A percentile compares a stretch with the other conserved stretches of the same genome.
Evolutionary conservation across 2,329 filamentous ascomycete genomes (phyloP).

Genomic region (Ophiostoma montium): DNA sequence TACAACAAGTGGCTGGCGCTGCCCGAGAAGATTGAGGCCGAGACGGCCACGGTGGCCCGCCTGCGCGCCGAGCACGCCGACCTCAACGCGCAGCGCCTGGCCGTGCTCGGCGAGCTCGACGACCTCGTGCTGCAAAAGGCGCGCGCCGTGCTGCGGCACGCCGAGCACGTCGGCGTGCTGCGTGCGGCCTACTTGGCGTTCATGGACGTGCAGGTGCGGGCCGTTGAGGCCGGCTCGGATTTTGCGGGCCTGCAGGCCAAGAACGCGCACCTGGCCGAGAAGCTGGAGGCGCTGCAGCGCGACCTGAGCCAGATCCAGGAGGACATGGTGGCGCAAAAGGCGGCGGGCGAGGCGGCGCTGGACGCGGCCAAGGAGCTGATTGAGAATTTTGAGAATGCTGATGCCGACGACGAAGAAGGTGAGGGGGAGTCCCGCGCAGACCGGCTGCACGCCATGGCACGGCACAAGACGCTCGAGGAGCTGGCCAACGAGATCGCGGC

Average conservation of each 20-base stretch:
- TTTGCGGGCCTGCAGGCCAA: conserved; percentile 51
- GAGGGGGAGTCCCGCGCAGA: conserved; percentile 25
- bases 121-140: conserved; percentile 40
- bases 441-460: conserved; percentile 29
- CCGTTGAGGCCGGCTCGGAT: conserved; percentile 76
- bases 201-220: conserved; percentile 54
- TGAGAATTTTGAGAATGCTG: too few species aligned
- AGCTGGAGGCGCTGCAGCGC: conserved; percentile 24
- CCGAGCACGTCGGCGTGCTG: conserved; percentile 48
- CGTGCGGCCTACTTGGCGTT: conserved; percentile 47
- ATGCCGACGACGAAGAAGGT: too few species aligned
- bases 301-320: conserved; percentile 10
- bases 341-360: conserved; percentile 17
- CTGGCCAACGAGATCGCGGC: conserved; percentile 61
- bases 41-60: conserved; percentile 21
- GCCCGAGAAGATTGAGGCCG: conserved; percentile 47
- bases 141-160: conserved; percentile 34
- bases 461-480: conserved; percentile 42
- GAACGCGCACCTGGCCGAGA: conserved; percentile 43
- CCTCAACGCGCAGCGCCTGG: conserved; percentile 20
- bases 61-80: conserved; percentile 19
- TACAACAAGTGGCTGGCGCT: conserved; percentile 51
- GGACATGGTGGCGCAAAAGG: conserved; percentile 10
- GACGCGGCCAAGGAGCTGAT: conserved; percentile 14
- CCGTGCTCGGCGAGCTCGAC: conserved; percentile 30